Evolutionary conservation across 495 filamentous ascomycete genomes (phyloP), one percentile per base, ranked within the genome.

Genomic region (Penicillium herquei): DNA sequence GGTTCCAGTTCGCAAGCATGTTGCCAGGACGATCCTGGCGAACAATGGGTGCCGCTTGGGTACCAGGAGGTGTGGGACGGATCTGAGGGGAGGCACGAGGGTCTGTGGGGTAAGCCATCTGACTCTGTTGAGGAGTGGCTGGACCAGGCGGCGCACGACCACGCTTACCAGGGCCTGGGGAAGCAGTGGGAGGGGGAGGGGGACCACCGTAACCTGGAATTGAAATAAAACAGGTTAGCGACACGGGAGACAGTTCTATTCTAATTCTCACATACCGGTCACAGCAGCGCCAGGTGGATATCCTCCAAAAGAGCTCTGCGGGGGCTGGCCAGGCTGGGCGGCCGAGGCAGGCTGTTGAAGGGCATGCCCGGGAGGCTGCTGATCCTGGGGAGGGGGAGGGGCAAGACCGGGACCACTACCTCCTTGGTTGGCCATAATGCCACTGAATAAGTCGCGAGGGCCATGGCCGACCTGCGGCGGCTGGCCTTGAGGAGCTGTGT

Each of bases 361-460:
- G 63, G 77, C 79, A 64, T 80, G 78, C 69, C 75, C 75, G 57
- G 84, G 80, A 61, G 83, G 81, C 64, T 81, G 79, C 66, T 81
- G 81, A 67, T 82, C 80, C 66, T 86, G 84, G 68, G 82, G 82
- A 54, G 84, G 85, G 56, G 90, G 91, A 64, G 92, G 94, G 51
- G 91, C 92, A 66, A 96, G 88, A 58, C 88, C 87, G 54, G 91
- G 89, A 56, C 88, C 91, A 78, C 91, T 91, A 63, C 84, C 86
- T 66, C 86, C 88, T 71, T 87, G 87, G 53, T 92, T 93, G 56
- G 94, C 82, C 89, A 98, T 97, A 61, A 98, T 96, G 21, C 90
- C 91, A 58, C 91, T 88, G 66, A 98, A 98, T 39, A 97, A 79
- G 68, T 95, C 92, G 70, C 85, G 91, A 26, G 89, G 87, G 39